phyloP scores from a whole-genome alignment of 2,329 filamentous ascomycete species.

The Microdochium bolleyi region DNA sequence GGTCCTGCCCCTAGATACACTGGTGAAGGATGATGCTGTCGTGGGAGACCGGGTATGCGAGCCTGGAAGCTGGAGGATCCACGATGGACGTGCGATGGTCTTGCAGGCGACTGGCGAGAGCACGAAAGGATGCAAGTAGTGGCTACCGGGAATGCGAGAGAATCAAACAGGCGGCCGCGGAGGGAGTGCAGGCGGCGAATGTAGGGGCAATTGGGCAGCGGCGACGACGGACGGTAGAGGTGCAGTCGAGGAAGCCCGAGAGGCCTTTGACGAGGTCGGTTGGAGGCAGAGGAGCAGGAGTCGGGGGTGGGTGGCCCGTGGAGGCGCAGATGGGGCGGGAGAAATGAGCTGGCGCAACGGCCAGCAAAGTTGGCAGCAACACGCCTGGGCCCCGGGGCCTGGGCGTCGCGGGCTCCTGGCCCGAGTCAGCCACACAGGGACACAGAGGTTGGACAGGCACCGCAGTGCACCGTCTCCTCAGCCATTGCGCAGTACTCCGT shows the following conservation, averaged over 20 bases:
- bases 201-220: background rate
- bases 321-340: background rate
- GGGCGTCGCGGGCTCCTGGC: background rate
- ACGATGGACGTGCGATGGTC: too few species aligned
- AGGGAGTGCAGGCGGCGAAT: background rate
- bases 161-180: background rate
- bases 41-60: too few species aligned
- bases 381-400: background rate
- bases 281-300: background rate
- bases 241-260: background rate
- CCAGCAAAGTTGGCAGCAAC: background rate
- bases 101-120: background rate
- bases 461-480: too few species aligned
- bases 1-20: too few species aligned
- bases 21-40: too few species aligned
- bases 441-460: too few species aligned
- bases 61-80: too few species aligned
- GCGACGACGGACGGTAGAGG: too few species aligned
- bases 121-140: background rate
- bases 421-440: too few species aligned
- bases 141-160: background rate
- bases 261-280: background rate
- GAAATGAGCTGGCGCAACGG: constrained; percentile 1
- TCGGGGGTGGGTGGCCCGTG: background rate
- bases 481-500: too few species aligned